Evolutionary conservation across 106 monocot genomes (phyloP), one percentile per base, ranked within the genome.

Genomic region (Dioscorea alata): DNA sequence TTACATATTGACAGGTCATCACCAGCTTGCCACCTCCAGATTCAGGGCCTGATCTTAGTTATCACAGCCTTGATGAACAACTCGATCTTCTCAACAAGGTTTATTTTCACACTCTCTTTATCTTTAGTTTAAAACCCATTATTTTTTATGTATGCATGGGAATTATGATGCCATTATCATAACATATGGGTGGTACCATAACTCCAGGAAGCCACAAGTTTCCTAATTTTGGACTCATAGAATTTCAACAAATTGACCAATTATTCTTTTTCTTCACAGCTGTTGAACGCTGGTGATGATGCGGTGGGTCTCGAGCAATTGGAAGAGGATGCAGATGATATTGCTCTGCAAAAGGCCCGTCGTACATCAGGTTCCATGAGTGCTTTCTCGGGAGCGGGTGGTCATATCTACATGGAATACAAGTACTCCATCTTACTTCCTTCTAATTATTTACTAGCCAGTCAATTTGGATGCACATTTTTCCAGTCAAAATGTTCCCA

Each of bases 361-460:
- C 89, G 99, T 49, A 80, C 78, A 17, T 67, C 75, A 13, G 88
- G 88, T 69, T 90, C 99, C 12, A 87, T 93, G 99, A 99, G 99
- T 33, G 82, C 83, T 61, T 67, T 90, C 68, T 90, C 99, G 17
- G 99, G 99, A 69, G 90, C 99, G 6, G 75, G 48, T 31, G 99
- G 99, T 23, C 88, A 85, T 90, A 77, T 93, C 28, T 93, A 99
- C 81, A 93, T 93, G 85, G 99, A 99, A 65, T 93, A 88, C 90
- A 93, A 75, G 93, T 99, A 76, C 32, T 33, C 14, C 32, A 1
- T 34, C 59, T 67, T 28, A 3, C 57, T 60, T 23, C 23, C 50
- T 33, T 2, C 57, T 48, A 8, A 49, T 35, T 68, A 16, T 24
- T 48, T 12, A 14, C 8, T 28, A 20, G 59, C 50, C 65, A 32